Evolutionary conservation across 2,329 filamentous ascomycete species (phyloP), one percentile per base, ranked within the genome.

Genomic region (Chaetomium sp.): DNA sequence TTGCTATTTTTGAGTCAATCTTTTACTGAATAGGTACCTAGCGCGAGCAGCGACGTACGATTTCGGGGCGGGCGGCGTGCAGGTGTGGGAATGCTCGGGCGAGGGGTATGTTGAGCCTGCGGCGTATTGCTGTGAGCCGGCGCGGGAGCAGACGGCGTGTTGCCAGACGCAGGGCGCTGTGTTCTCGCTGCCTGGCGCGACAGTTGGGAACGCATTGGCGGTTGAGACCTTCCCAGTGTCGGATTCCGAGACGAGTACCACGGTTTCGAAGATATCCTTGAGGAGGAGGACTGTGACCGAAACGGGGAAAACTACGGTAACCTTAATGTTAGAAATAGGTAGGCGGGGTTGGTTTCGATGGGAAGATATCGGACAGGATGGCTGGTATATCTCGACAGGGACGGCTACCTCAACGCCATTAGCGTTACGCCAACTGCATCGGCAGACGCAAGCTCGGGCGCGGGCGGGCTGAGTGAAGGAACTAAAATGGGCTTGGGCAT

Each of bases 41-140:
- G 35, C 19, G 35, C 19, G 12, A 12, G 6, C 42, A 21, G 4
- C 21, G 66, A 9, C 38, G 38, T 42, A 42, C 38, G 38, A 64
- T 66, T 42, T 42, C 5, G 38, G 38, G 38, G 16, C 38, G 38
- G 38, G 38, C 5, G 38, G 38, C 16, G 38, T 42, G 33, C 67
- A 68, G 25, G 64, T 69, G 21, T 69, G 67, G 67, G 59, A 65
- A 31, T 69, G 67, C 53, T 57, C 60, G 19, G 62, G 31, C 1
- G 49, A 67, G 35, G 67, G 67, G 7, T 69, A 62, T 27, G 64
- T 51, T 1, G 42, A 49, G 16, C 66, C 65, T 8, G 67, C 54
- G 9, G 55, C 60, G 38, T 69, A 68, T 49, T 69, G 67, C 50
- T 69, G 67, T 57, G 67, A 69, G 56, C 65, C 63, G n/a, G 47